phyloP scores from a whole-genome alignment of 1,139 yeast species.

The Meyerozyma sp. region DNA sequence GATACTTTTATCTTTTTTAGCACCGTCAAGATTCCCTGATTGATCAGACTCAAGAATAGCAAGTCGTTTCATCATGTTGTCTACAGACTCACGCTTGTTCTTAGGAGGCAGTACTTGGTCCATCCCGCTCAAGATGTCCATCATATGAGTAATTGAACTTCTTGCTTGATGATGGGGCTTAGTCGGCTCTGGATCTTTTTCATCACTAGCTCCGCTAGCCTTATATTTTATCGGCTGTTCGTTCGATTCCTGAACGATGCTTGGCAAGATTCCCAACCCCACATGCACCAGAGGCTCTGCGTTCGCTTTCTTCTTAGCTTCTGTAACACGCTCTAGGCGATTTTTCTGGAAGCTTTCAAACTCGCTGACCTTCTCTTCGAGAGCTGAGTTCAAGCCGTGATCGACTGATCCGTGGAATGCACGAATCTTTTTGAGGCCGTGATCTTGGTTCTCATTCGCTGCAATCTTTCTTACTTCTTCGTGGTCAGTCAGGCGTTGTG shows the following conservation, averaged over 20 bases:
- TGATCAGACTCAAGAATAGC: conserved; percentile 3
- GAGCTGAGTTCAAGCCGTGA: conserved; percentile 18
- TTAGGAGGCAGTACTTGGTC: conserved; percentile 10
- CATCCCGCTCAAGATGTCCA: conserved; percentile 14
- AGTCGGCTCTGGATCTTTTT: neutral
- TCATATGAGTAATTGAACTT: conserved; percentile 13
- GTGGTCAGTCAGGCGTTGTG: neutral
- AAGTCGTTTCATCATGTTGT: conserved; percentile 19
- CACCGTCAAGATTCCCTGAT: neutral
- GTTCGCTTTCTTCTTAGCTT: neutral
- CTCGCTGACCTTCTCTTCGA: conserved; percentile 12
- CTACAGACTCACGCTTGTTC: conserved; percentile 17
- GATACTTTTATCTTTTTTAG: neutral
- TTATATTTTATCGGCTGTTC: neutral
- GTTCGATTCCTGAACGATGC: neutral
- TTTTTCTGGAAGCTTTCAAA: conserved; percentile 11
- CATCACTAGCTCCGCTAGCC: neutral
- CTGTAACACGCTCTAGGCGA: neutral
- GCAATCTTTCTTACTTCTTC: neutral
- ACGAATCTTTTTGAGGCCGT: neutral
- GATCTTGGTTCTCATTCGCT: neutral
- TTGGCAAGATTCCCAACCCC: conserved; percentile 2
- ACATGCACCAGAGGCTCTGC: neutral
- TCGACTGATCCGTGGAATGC: conserved; percentile 29
- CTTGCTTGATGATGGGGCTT: conserved; percentile 2